Conservation (phyloP, 106 monocot species). For the Dendrobium chrysotoxum region DNA sequence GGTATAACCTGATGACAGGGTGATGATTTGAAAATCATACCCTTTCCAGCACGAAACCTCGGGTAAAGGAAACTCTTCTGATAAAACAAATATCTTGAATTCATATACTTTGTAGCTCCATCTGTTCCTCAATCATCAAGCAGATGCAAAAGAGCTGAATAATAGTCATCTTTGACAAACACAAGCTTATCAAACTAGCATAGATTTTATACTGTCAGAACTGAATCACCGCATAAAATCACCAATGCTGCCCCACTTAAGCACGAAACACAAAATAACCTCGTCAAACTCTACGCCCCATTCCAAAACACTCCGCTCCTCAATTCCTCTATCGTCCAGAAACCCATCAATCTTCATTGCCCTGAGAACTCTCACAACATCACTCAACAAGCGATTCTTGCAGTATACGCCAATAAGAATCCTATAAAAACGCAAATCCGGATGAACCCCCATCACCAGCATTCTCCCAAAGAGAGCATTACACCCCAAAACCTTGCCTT, state of each 20-base stretch:
- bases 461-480: constrained; percentile 15
- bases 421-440: constrained; percentile 8
- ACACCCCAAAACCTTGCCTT: constrained; percentile 8
- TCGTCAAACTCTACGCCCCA: background rate
- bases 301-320: background rate
- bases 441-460: constrained; percentile 11
- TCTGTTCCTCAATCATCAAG: background rate
- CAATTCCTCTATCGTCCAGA: background rate
- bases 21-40: background rate
- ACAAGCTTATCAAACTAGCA: too few relatives aligned
- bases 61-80: background rate
- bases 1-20: too few relatives aligned
- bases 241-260: constrained; percentile 11
- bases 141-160: too few relatives aligned
- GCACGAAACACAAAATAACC: background rate
- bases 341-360: constrained; percentile 4
- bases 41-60: background rate
- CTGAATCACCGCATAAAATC: background rate
- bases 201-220: constrained; percentile 18
- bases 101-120: background rate
- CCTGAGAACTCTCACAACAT: constrained; percentile 3
- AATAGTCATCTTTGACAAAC: too few relatives aligned
- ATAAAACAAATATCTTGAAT: background rate
- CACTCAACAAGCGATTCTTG: constrained; percentile 10
- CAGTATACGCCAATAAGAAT: constrained; percentile 10